Percentiles rank a stretch among this genome's conserved stretches.
Evolutionary conservation across 257 asterid species (phyloP).

Genomic region (Plantago elongata): DNA sequence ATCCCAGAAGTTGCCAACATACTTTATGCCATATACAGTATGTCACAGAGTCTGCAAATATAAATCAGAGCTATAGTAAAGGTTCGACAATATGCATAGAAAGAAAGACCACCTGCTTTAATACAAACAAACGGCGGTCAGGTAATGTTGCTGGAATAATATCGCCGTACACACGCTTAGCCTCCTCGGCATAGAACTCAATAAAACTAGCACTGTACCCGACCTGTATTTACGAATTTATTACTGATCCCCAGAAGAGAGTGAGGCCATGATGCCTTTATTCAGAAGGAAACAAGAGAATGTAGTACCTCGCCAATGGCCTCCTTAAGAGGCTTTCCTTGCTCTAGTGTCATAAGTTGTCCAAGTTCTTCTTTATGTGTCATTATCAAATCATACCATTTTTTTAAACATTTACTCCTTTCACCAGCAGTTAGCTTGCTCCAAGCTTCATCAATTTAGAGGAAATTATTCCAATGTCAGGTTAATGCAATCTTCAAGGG

Average conservation of each 20-base stretch:
- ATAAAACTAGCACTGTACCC: slow-evolving; percentile 82
- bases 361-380: slow-evolving; percentile 89
- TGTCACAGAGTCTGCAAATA: neutral
- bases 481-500: slow-evolving; percentile 11
- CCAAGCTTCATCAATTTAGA: slow-evolving; percentile 62
- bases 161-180: slow-evolving; percentile 92
- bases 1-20: slow-evolving; percentile 3
- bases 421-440: slow-evolving; percentile 90
- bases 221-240: slow-evolving; percentile 48
- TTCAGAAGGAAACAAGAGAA: slow-evolving; percentile 20
- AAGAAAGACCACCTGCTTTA: slow-evolving; percentile 62
- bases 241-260: slow-evolving; percentile 5
- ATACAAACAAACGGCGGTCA: slow-evolving; percentile 87
- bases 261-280: slow-evolving; percentile 6
- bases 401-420: slow-evolving; percentile 78
- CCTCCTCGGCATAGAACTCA: slow-evolving; percentile 95
- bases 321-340: slow-evolving; percentile 96
- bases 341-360: slow-evolving; percentile 92
- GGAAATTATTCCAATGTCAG: slow-evolving; percentile 8
- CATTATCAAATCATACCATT: slow-evolving; percentile 83
- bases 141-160: slow-evolving; percentile 83
- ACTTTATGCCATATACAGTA: neutral
- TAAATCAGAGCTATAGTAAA: neutral
- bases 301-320: slow-evolving; percentile 84
- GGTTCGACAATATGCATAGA: no score